Evolutionary conservation across 257 asterid genomes (phyloP), one percentile per base, ranked within the genome.

Genomic region (Nicotiana obtusifolia): DNA sequence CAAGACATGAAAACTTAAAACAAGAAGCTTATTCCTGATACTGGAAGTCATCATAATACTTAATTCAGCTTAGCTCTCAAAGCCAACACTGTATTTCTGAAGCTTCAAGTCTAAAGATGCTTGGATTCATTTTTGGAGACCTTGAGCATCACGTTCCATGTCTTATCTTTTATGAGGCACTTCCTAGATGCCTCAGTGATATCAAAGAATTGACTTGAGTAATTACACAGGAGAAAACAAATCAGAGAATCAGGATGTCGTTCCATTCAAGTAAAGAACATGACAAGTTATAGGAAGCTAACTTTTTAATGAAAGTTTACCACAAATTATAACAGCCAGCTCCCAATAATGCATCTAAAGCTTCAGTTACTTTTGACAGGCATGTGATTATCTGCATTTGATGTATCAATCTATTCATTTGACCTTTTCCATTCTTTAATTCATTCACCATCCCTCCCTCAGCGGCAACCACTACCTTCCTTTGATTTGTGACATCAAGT

Each of bases 1-100:
- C n/a, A 37, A 41, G 31, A 54, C 56, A 69, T 69, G 77, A 69
- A 68, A 69, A 69, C 77, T 54, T 69, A 37, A 41, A 69, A 69
- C 77, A 49, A 10, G 7, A 69, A 52, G 57, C 56, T 11, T 69
- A n/a, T 69, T 69, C n/a, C 9, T n/a, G 56, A 37, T 69, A 37
- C 56, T 20, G n/a, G 22, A 69, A 17, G 31, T 11, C 44, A 69
- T 28, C 41, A 20, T 37, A 68, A 37, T 37, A 37, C 22, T 68
- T 15, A 53, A 68, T 68, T 68, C 77, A 68, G 56, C 56, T 41
- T 68, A 37, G 77, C 17, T 37, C 77, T 68, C 5, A 1, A 68
- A 37, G 56, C 19, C 77, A 68, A 17, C 30, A 68, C 17, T 4
- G 77, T 69, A 69, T 37, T 69, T 68, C 57, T n/a, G 54, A 68